Evolutionary conservation across 768 basidiomycete species (phyloP).

Genomic region (Podaxis sp.): DNA sequence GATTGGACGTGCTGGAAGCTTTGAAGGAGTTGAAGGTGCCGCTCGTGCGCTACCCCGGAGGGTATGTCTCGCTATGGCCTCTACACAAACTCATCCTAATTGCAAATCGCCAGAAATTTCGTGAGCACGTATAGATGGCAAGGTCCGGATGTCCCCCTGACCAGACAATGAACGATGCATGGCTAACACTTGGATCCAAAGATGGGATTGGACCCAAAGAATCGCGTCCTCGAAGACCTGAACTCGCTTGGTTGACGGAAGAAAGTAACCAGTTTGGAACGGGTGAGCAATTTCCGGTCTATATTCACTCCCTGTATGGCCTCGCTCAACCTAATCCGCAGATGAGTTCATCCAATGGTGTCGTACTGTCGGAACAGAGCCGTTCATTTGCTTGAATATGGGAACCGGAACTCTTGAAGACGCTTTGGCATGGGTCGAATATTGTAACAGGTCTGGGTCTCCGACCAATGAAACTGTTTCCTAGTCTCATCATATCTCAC

Average conservation of each 20-base stretch:
- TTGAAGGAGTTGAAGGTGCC: slow-evolving; percentile 48
- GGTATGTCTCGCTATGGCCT: slow-evolving; percentile 26
- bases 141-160: slow-evolving; percentile 22
- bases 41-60: slow-evolving; percentile 54
- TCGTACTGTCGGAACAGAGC: slow-evolving; percentile 48
- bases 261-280: slow-evolving; percentile 66
- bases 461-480: background rate
- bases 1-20: slow-evolving; percentile 49
- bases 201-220: slow-evolving; percentile 57
- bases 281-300: slow-evolving; percentile 24
- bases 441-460: slow-evolving; percentile 49
- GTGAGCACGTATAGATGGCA: slow-evolving; percentile 59
- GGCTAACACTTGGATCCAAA: slow-evolving; percentile 3
- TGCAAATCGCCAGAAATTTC: slow-evolving; percentile 40
- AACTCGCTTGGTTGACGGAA: slow-evolving; percentile 60
- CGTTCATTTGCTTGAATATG: slow-evolving; percentile 64
- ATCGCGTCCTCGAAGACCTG: slow-evolving; percentile 50
- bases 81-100: background rate
- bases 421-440: slow-evolving; percentile 60
- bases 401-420: slow-evolving; percentile 63
- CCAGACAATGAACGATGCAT: too few species aligned
- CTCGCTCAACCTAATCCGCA: background rate
- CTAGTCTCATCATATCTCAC: background rate
- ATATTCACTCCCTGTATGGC: background rate
- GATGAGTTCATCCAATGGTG: slow-evolving; percentile 60